Conservation (phyloP, 768 basidiomycete species). For the Suillus bovinus region DNA sequence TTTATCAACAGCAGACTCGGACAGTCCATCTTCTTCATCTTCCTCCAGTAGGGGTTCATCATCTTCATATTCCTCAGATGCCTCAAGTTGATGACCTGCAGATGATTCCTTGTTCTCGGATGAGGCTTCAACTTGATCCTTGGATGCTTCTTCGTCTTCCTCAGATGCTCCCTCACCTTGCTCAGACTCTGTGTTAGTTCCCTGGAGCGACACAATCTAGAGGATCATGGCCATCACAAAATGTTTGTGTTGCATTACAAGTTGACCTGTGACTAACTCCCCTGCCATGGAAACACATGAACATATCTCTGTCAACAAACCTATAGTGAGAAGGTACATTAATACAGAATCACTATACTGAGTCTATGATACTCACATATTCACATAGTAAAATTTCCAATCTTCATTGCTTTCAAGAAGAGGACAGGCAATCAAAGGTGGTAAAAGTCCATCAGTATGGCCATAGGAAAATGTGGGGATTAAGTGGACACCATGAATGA, state of each 20-base stretch:
- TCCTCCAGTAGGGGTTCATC: neutral
- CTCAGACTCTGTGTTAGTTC: neutral
- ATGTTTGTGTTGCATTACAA: neutral
- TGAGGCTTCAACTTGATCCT: no score
- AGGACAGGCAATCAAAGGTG: conserved; percentile 3
- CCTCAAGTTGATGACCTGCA: neutral
- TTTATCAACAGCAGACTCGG: neutral
- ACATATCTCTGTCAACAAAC: conserved; percentile 38
- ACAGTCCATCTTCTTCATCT: neutral
- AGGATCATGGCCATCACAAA: neutral
- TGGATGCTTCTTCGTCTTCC: neutral
- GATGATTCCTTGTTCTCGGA: no score
- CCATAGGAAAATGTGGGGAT: conserved; percentile 39
- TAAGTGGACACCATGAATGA: conserved; percentile 41
- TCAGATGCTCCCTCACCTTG: neutral
- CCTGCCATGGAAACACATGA: conserved; percentile 30
- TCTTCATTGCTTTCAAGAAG: conserved; percentile 23
- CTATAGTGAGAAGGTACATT: conserved; percentile 18
- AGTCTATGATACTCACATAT: conserved; percentile 25
- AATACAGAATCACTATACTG: neutral
- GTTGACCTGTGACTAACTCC: conserved; percentile 30
- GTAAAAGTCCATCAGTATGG: conserved; percentile 11
- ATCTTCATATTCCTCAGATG: neutral
- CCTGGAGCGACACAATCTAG: neutral
- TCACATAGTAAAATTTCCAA: conserved; percentile 33